Evolutionary conservation across 176 grass and related monocot species (phyloP).

Genomic region (Bolboschoenus planiculmis): DNA sequence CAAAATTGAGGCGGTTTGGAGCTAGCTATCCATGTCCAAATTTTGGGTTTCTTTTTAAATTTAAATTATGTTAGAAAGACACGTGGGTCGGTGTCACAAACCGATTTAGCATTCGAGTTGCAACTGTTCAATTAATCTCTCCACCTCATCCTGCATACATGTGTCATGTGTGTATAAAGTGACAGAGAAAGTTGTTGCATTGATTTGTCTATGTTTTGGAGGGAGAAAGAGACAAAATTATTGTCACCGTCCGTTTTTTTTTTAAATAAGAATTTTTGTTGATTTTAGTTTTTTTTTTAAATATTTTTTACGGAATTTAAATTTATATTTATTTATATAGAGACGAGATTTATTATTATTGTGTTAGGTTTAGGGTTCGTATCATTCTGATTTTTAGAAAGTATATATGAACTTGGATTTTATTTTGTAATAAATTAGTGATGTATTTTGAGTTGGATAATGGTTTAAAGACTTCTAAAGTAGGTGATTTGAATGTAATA

Average conservation of each 20-base stretch:
- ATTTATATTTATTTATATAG: too few relatives aligned
- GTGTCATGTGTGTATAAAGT: background rate
- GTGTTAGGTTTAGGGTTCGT: too few relatives aligned
- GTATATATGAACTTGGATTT: too few relatives aligned
- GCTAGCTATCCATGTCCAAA: background rate
- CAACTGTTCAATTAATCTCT: background rate
- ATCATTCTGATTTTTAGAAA: too few relatives aligned
- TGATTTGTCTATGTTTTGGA: background rate
- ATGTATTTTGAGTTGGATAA: too few relatives aligned
- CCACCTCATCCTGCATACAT: background rate
- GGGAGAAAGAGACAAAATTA: background rate
- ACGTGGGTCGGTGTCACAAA: slow-evolving; percentile 12
- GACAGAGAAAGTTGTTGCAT: background rate
- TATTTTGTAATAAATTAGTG: too few relatives aligned
- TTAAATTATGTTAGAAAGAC: background rate
- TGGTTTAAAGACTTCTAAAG: too few relatives aligned
- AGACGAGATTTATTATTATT: too few relatives aligned
- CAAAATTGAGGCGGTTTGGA: slow-evolving; percentile 18
- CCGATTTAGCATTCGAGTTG: background rate
- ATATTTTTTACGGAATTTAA: too few relatives aligned
- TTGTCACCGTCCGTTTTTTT: background rate
- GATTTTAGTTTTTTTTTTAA: too few relatives aligned
- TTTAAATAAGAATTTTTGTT: too few relatives aligned
- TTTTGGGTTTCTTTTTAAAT: background rate
- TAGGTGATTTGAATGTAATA: too few relatives aligned